Evolutionary conservation across 768 basidiomycete species (phyloP).

Genomic region (Xerocomus spinulosus): DNA sequence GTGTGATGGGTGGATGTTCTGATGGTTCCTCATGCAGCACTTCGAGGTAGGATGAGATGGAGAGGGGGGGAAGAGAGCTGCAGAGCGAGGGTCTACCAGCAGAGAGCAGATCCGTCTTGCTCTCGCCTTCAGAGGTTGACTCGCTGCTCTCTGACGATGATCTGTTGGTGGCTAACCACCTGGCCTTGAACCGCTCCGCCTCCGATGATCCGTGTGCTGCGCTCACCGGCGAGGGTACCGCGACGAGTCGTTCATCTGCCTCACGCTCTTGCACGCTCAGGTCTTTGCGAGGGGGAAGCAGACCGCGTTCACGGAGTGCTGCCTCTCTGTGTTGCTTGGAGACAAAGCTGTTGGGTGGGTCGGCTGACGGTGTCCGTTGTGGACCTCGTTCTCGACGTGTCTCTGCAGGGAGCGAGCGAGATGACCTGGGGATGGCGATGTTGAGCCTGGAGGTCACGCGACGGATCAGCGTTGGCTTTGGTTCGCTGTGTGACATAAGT

Average conservation of each 20-base stretch:
- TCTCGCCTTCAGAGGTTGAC: slow-evolving; percentile 21
- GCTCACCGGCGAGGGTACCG: slow-evolving; percentile 31
- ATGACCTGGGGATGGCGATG: slow-evolving; percentile 21
- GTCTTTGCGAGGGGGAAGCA: slow-evolving; percentile 43
- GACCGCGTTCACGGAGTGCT: slow-evolving; percentile 56
- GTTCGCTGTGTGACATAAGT: neutral
- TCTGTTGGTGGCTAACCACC: slow-evolving; percentile 46
- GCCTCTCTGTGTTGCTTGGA: slow-evolving; percentile 37
- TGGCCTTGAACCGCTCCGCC: slow-evolving; percentile 49
- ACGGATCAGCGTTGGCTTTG: slow-evolving; percentile 24
- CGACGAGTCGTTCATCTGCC: slow-evolving; percentile 39
- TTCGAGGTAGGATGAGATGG: slow-evolving; percentile 23
- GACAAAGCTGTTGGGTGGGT: slow-evolving; percentile 21
- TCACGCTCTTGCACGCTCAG: slow-evolving; percentile 38
- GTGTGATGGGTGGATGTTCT: slow-evolving; percentile 15
- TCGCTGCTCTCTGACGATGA: slow-evolving; percentile 16
- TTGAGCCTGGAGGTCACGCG: slow-evolving; percentile 28
- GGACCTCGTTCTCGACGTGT: no score
- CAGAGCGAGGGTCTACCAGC: slow-evolving; percentile 20
- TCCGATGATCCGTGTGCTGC: slow-evolving; percentile 33
- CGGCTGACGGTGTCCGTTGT: slow-evolving; percentile 6
- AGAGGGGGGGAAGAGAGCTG: slow-evolving; percentile 22
- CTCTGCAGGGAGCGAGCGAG: no score
- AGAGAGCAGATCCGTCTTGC: neutral
- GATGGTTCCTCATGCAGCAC: slow-evolving; percentile 29